Evolutionary conservation across 208 protist species (phyloP).

Genomic region (Trypanosoma lewisi): DNA sequence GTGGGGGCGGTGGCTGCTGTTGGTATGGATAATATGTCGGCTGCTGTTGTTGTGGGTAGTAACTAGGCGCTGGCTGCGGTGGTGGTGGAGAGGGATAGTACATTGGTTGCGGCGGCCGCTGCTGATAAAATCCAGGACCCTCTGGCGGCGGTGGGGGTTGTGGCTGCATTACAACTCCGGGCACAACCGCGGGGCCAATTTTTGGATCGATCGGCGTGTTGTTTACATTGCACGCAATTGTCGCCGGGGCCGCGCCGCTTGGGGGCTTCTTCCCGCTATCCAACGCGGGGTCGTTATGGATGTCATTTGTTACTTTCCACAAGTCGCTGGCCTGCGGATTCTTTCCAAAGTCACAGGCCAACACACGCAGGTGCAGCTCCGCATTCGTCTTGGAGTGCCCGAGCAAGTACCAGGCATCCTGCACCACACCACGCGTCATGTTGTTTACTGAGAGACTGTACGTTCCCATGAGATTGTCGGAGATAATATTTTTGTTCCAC

Average conservation of each 20-base stretch:
- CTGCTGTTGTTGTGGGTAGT: slow-evolving; percentile 13
- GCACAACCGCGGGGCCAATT: slow-evolving; percentile 16
- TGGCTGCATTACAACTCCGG: slow-evolving; percentile 26
- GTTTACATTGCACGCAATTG: slow-evolving; percentile 12
- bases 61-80: slow-evolving; percentile 13
- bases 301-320: slow-evolving; percentile 70
- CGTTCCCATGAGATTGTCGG: slow-evolving; percentile 62
- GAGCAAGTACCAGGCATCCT: slow-evolving; percentile 68
- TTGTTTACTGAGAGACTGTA: slow-evolving; percentile 53
- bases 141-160: slow-evolving; percentile 24
- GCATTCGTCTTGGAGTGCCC: slow-evolving; percentile 52
- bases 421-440: slow-evolving; percentile 56
- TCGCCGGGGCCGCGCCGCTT: background rate
- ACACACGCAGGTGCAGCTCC: slow-evolving; percentile 61
- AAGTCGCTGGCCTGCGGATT: slow-evolving; percentile 29
- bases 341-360: slow-evolving; percentile 71
- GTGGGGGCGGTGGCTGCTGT: slow-evolving; percentile 10
- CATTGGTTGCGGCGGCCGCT: slow-evolving; percentile 13
- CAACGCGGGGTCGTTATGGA: slow-evolving; percentile 39
- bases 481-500: slow-evolving; percentile 53
- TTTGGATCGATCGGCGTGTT: slow-evolving; percentile 14
- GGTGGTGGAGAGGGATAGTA: slow-evolving; percentile 22
- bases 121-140: slow-evolving; percentile 15
- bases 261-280: slow-evolving; percentile 4
- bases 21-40: slow-evolving; percentile 9